Evolutionary conservation across 2,329 filamentous ascomycete species (phyloP).

Genomic region (Fusarium sp.): DNA sequence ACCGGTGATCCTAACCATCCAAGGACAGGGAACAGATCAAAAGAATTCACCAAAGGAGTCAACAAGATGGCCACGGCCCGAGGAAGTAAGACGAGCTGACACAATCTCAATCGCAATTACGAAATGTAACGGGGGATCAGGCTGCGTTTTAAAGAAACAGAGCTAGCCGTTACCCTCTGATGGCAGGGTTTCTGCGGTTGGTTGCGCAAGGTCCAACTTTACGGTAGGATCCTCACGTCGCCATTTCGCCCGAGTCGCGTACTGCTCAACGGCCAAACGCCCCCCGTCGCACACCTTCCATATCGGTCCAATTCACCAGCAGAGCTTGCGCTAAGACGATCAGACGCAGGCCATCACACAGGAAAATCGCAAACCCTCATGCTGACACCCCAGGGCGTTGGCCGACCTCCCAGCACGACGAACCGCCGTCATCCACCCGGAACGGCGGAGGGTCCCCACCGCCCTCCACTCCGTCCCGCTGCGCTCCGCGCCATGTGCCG

Average conservation of each 20-base stretch:
- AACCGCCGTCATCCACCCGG: conserved; percentile 32
- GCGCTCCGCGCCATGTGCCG: conserved; percentile 47
- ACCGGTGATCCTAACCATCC: background rate
- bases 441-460: conserved; percentile 38
- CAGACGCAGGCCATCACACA: conserved; percentile 24
- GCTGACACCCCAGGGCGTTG: conserved; percentile 22
- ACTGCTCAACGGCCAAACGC: conserved; percentile 1
- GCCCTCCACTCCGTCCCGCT: conserved; percentile 34
- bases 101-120: conserved; percentile 12
- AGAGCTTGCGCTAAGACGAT: conserved; percentile 25
- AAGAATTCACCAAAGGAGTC: conserved; percentile 7
- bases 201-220: conserved; percentile 30
- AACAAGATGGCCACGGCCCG: conserved; percentile 5
- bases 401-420: conserved; percentile 5
- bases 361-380: conserved; percentile 10
- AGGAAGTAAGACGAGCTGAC: conserved; percentile 16
- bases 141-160: conserved; percentile 36
- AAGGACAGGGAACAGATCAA: background rate
- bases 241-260: conserved; percentile 15
- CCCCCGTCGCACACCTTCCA: conserved; percentile 30
- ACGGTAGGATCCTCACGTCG: conserved; percentile 15
- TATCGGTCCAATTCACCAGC: conserved; percentile 31
- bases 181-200: conserved; percentile 31
- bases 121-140: conserved; percentile 16
- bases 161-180: conserved; percentile 21